Evolutionary conservation across 1,139 yeast species (phyloP).

Genomic region (Saccharomycopsis crataegensis): DNA sequence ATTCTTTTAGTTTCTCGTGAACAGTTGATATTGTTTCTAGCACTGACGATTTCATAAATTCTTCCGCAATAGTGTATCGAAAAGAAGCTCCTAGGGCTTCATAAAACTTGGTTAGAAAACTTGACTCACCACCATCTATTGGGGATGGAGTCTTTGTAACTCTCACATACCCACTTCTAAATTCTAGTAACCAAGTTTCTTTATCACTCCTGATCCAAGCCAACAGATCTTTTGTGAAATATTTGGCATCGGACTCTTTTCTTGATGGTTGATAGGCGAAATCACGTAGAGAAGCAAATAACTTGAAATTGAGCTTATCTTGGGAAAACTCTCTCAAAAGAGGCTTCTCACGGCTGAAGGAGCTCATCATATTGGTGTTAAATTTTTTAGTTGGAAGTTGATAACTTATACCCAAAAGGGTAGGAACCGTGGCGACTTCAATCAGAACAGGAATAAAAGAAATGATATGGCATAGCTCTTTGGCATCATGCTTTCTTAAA

Average conservation of each 20-base stretch:
- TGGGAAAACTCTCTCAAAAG: conserved; percentile 15
- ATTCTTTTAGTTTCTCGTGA: not conserved
- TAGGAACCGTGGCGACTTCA: conserved; percentile 49
- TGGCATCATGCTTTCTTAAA: conserved; percentile 53
- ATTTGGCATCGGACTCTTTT: not conserved
- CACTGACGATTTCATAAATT: not conserved
- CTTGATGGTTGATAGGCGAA: not conserved
- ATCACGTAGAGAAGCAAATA: conserved; percentile 6
- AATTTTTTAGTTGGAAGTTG: too few relatives aligned
- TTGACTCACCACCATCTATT: too few relatives aligned
- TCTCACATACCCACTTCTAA: not conserved
- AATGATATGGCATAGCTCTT: conserved; percentile 62
- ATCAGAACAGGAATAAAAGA: conserved; percentile 46
- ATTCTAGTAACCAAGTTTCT: not conserved
- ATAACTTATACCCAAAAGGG: conserved; percentile 28
- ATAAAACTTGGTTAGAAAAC: too few relatives aligned
- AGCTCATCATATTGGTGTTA: too few relatives aligned
- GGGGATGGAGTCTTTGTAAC: not conserved
- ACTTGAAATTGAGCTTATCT: conserved; percentile 19
- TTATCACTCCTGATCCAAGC: not conserved
- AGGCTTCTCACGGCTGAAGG: too few relatives aligned
- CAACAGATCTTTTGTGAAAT: not conserved
- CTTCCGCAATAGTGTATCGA: too few relatives aligned
- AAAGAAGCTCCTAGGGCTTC: too few relatives aligned
- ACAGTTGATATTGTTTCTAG: not conserved